Conservation (phyloP, 805 yeast species). For the Candida xyloterini region DNA sequence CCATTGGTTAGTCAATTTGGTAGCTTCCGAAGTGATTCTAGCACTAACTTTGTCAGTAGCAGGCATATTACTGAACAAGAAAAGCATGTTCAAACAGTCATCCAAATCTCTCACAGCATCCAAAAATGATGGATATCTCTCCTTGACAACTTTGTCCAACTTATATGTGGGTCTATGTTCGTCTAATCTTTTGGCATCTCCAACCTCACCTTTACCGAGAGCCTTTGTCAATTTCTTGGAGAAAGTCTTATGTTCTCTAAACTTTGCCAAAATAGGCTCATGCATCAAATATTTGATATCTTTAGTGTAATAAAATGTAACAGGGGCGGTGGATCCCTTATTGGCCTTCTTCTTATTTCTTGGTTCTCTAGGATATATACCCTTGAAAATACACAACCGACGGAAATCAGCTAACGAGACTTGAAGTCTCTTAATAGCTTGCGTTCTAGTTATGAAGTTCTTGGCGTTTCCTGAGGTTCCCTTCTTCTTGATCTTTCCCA, state of each 20-base stretch:
- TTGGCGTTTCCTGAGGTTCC: slow-evolving; percentile 86
- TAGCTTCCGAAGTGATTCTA: slow-evolving; percentile 84
- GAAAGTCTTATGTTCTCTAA: slow-evolving; percentile 94
- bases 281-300: slow-evolving; percentile 94
- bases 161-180: slow-evolving; percentile 78
- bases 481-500: slow-evolving; percentile 77
- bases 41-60: slow-evolving; percentile 82
- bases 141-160: slow-evolving; percentile 87
- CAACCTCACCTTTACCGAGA: slow-evolving; percentile 86
- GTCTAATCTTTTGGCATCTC: slow-evolving; percentile 84
- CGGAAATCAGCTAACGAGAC: slow-evolving; percentile 95
- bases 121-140: slow-evolving; percentile 89
- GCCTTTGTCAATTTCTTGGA: slow-evolving; percentile 87
- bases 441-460: slow-evolving; percentile 90
- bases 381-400: slow-evolving; percentile 95
- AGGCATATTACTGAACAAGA: slow-evolving; percentile 91
- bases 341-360: slow-evolving; percentile 94
- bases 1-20: slow-evolving; percentile 88
- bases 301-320: slow-evolving; percentile 88
- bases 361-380: slow-evolving; percentile 96
- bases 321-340: slow-evolving; percentile 96
- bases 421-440: slow-evolving; percentile 88
- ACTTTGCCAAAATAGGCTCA: slow-evolving; percentile 87
- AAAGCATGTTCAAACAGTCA: slow-evolving; percentile 93
- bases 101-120: slow-evolving; percentile 93